Percentiles rank a stretch among this genome's conserved stretches.
Evolutionary conservation across 225 moss, liverwort and hornwort genomes (phyloP).

Genomic region (Physcomitrellopsis africana): DNA sequence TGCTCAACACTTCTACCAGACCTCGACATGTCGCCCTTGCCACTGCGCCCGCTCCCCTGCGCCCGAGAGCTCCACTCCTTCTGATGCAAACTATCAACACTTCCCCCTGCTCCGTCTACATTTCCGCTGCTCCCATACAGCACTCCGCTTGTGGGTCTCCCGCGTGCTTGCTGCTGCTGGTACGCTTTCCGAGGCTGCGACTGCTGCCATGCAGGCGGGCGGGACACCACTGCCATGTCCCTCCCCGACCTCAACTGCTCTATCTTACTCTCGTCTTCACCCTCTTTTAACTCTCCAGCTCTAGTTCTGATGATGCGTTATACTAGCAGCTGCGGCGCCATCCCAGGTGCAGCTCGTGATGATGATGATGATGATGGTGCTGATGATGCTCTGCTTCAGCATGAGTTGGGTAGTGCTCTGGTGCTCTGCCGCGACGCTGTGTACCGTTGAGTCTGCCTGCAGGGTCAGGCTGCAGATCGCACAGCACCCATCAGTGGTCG

Average conservation of each 20-base stretch:
- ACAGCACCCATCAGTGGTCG: constrained; percentile 32
- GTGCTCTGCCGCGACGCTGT: too few species aligned
- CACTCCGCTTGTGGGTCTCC: constrained; percentile 28
- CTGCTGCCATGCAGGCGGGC: constrained; percentile 38
- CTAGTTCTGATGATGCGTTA: neutral
- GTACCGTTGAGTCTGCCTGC: too few species aligned
- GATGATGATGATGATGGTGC: neutral
- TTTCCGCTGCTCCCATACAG: constrained; percentile 39
- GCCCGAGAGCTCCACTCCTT: constrained; percentile 41
- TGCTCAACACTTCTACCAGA: constrained; percentile 14
- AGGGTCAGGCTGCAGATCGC: too few species aligned
- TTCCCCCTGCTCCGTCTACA: neutral
- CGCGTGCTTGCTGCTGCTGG: constrained; percentile 25
- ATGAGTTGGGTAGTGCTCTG: too few species aligned
- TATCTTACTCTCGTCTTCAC: neutral
- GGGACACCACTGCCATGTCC: constrained; percentile 42
- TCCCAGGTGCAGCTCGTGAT: constrained; percentile 23
- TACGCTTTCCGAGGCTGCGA: constrained; percentile 30
- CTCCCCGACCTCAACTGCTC: too few species aligned
- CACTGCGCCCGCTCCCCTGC: constrained; percentile 32
- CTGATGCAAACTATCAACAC: constrained; percentile 25
- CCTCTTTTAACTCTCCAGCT: neutral
- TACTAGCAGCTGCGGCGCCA: neutral
- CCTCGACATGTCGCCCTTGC: constrained; percentile 25
- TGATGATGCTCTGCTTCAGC: neutral